Evolutionary conservation across 2,329 filamentous ascomycete species (phyloP).

Genomic region (Arthrobotrys sphaeroides): DNA sequence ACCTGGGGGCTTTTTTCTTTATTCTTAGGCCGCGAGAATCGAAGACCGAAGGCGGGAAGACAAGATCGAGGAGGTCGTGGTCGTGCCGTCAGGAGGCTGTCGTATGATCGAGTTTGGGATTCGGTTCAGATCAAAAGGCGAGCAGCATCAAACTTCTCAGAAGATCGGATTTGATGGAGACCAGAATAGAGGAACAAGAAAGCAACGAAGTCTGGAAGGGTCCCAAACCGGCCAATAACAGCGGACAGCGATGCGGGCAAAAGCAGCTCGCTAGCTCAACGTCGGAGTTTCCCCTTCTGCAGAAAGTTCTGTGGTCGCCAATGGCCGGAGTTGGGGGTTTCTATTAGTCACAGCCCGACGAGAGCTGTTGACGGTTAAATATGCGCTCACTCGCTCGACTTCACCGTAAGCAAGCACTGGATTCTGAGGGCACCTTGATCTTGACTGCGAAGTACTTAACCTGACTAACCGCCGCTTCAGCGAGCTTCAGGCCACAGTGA

Average conservation of each 20-base stretch:
- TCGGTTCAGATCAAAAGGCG: not conserved
- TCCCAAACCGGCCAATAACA: constrained; percentile 17
- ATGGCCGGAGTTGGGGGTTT: constrained; percentile 21
- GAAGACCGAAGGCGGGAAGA: not conserved
- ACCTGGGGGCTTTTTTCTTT: not conserved
- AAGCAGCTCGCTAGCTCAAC: constrained; percentile 21
- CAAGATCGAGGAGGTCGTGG: constrained; percentile 1
- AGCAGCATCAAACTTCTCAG: constrained; percentile 6
- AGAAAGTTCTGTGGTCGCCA: constrained; percentile 13
- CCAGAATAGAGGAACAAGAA: constrained; percentile 2
- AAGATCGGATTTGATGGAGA: constrained; percentile 11
- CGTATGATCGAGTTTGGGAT: constrained; percentile 11
- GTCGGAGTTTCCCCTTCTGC: not conserved
- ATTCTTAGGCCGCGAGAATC: not conserved
- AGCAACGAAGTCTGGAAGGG: constrained; percentile 17
- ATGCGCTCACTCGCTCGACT: constrained; percentile 13
- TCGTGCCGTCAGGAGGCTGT: constrained; percentile 9
- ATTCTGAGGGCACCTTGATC: no score
- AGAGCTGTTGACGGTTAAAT: constrained; percentile 13
- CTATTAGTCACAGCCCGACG: constrained; percentile 26
- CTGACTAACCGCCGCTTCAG: not conserved
- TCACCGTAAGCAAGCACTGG: no score
- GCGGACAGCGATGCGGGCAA: constrained; percentile 20
- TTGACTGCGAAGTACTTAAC: no score
- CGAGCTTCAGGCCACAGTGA: not conserved